A percentile compares a stretch with the other conserved stretches of the same genome.
phyloP scores from a whole-genome alignment of 371 early-diverging fungal genomes.

The Mucor circinelloides region DNA sequence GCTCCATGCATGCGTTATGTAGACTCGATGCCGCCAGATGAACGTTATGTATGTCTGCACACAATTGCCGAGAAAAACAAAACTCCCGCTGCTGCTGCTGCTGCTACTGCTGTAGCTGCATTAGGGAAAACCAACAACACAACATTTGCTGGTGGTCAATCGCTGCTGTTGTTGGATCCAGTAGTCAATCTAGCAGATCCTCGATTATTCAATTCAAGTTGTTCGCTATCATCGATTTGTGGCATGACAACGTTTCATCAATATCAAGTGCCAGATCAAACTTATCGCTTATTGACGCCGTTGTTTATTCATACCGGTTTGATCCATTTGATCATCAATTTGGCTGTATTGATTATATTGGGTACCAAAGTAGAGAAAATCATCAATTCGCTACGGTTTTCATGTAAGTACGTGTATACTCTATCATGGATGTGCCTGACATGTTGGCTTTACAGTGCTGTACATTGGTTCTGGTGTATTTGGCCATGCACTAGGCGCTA shows the following conservation, averaged over 20 bases:
- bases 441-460: constrained; percentile 34
- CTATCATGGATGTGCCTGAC: not conserved
- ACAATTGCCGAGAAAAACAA: constrained; percentile 4
- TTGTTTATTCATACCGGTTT: constrained; percentile 81
- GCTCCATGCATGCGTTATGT: constrained; percentile 59
- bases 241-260: constrained; percentile 46
- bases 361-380: constrained; percentile 71
- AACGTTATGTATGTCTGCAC: constrained; percentile 24
- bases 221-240: constrained; percentile 51
- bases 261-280: constrained; percentile 60
- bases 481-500: constrained; percentile 77
- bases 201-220: constrained; percentile 23
- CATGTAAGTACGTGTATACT: no score
- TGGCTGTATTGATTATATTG: constrained; percentile 62
- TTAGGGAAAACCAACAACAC: not conserved
- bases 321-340: constrained; percentile 75
- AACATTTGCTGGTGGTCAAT: not conserved
- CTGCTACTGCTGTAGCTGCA: not conserved
- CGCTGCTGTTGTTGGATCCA: constrained; percentile 14
- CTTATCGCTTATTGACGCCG: constrained; percentile 76
- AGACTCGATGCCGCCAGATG: constrained; percentile 21
- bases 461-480: constrained; percentile 72
- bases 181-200: constrained; percentile 33
- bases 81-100: not conserved
- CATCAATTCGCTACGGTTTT: constrained; percentile 59